A percentile compares a stretch with the other conserved stretches of the same genome.
These are phyloP conservation scores for Colletotrichum cuscutae DNA, from an alignment of 2,329 filamentous ascomycete species.

Conservation along the genomic window DNA sequence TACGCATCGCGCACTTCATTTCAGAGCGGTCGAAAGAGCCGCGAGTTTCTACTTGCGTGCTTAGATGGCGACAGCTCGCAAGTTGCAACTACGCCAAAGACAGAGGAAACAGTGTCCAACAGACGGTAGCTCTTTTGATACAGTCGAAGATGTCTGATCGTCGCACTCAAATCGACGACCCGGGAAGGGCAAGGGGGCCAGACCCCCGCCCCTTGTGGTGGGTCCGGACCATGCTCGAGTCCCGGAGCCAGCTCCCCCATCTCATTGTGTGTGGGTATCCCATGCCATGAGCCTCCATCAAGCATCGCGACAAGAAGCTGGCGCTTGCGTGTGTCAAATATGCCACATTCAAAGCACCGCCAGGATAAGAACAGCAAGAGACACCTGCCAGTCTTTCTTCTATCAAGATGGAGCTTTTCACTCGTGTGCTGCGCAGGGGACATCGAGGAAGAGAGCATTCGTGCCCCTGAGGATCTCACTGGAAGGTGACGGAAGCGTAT, in stretches of 20 bases:
- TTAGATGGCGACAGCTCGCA: neutral
- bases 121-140: slow-evolving; percentile 16
- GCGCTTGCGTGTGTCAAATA: neutral
- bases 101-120: slow-evolving; percentile 6
- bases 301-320: neutral
- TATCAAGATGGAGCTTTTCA: neutral
- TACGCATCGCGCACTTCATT: neutral
- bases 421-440: neutral
- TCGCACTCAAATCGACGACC: slow-evolving; percentile 22
- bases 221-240: slow-evolving; percentile 12
- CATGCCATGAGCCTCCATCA: neutral
- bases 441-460: neutral
- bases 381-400: neutral
- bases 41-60: neutral
- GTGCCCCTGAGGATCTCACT: slow-evolving; percentile 21
- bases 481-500: slow-evolving; percentile 26
- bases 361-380: neutral
- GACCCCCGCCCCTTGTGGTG: slow-evolving; percentile 2
- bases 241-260: slow-evolving; percentile 4
- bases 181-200: neutral
- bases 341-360: neutral
- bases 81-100: neutral
- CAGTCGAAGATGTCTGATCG: slow-evolving; percentile 30
- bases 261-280: neutral
- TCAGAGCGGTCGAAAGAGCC: neutral